These are phyloP conservation scores for Phytopythium ostracodes DNA, from an alignment of 352 stramenopile species.

Conservation along the genomic window DNA sequence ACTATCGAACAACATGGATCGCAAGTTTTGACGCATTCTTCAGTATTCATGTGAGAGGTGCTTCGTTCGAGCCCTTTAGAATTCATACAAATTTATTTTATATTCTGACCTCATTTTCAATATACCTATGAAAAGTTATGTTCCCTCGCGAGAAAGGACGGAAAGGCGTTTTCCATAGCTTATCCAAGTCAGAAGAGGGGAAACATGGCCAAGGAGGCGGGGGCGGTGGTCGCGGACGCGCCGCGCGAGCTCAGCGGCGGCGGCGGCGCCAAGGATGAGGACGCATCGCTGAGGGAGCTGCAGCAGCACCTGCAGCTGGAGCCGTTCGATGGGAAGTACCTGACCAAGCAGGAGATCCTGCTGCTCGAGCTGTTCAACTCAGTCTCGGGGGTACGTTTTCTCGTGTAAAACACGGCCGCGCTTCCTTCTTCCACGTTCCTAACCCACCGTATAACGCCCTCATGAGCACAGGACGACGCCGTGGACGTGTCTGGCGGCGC, in stretches of 20 bases:
- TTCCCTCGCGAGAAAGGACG: background rate
- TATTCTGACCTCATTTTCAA: too few relatives aligned
- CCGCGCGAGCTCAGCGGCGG: background rate
- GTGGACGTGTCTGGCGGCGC: slow-evolving; percentile 2
- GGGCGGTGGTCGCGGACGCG: slow-evolving; percentile 6
- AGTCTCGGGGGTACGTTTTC: slow-evolving; percentile 17
- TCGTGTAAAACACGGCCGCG: background rate
- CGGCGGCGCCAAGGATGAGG: slow-evolving; percentile 33
- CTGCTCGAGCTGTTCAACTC: slow-evolving; percentile 63
- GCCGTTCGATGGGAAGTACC: slow-evolving; percentile 62
- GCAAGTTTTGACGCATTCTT: background rate
- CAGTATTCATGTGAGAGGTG: background rate
- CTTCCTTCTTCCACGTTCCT: background rate
- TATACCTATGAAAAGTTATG: background rate
- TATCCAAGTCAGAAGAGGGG: background rate
- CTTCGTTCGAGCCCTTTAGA: background rate
- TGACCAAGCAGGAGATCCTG: slow-evolving; percentile 76
- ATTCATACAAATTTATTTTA: too few relatives aligned
- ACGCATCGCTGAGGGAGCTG: slow-evolving; percentile 38
- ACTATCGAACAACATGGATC: background rate
- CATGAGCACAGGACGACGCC: background rate
- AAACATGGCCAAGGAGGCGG: slow-evolving; percentile 24
- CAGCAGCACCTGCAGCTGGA: slow-evolving; percentile 77
- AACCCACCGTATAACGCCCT: background rate
- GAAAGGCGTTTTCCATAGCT: background rate